Evolutionary conservation across 2,329 filamentous ascomycete genomes (phyloP), one percentile per base, ranked within the genome.

Genomic region (Colletotrichum zoysiae): DNA sequence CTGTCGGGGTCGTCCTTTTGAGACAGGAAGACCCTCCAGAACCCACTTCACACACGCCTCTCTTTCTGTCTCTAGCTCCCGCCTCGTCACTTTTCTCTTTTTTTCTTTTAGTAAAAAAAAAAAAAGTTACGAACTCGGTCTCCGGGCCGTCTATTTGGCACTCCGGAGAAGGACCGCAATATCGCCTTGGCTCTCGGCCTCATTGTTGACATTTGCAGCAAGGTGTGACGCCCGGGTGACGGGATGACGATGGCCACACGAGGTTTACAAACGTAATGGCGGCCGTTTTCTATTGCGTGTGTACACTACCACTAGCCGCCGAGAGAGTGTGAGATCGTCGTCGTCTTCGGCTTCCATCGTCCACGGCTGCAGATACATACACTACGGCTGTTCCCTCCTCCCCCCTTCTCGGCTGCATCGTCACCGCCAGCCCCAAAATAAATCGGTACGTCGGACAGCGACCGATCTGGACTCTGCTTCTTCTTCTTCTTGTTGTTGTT

Each of bases 391-490:
- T 42, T 42, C 11, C 5, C 14, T 11, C 11, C 44, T 44, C 51
- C 61, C 57, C 14, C 58, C 53, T 51, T 6, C 30, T 33, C 44
- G 50, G 62, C 67, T 70, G 61, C 67, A 56, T 67, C 67, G 67
- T 70, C 62, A 55, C 68, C 64, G 48, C 68, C 58, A 35, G 42
- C 42, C 44, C 58, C 40, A 18, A 44, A 59, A 68, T 55, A 59
- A 55, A 48, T 51, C 23, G 30, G 30, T 20, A 44, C 65, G 35
- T 59, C 69, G 69, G 69, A 71, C 53, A 71, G 65, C 67, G 69
- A 71, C 69, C 65, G 69, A 71, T 71, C 69, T 71, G 65, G 69
- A 67, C 69, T 63, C 58, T 68, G 35, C 26, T 42, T 51, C 16
- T n/a, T 38, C 62, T 33, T 16, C 30, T 51, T n/a, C 11, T 16